phyloP scores from a whole-genome alignment of 768 basidiomycete species.

The Russula dissimulans region DNA sequence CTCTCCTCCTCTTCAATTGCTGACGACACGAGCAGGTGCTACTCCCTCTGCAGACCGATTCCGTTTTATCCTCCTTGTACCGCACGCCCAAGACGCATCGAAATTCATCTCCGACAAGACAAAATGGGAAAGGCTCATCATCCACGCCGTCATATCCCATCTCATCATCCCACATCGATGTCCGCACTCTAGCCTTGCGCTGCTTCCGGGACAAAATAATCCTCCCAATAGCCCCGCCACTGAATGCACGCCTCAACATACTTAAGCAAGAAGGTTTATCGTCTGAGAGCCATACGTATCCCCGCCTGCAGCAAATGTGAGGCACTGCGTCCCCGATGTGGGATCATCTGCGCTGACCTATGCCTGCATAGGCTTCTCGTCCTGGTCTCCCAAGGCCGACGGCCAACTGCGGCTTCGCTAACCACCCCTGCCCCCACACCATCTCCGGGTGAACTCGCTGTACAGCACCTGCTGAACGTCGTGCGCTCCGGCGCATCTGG shows the following conservation, averaged over 20 bases:
- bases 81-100: conserved; percentile 44
- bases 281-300: conserved; percentile 45
- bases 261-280: conserved; percentile 46
- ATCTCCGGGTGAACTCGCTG: conserved; percentile 56
- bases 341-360: conserved; percentile 1
- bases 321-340: conserved; percentile 11
- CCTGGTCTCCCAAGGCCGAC: conserved; percentile 59
- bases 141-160: conserved; percentile 26
- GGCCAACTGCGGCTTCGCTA: conserved; percentile 50
- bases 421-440: conserved; percentile 45
- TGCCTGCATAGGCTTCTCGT: conserved; percentile 52
- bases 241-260: conserved; percentile 48
- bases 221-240: conserved; percentile 48
- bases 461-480: conserved; percentile 54
- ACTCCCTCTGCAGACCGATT: conserved; percentile 52
- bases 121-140: conserved; percentile 37
- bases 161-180: conserved; percentile 55
- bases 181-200: conserved; percentile 68
- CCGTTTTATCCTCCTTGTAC: conserved; percentile 58
- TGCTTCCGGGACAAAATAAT: conserved; percentile 77
- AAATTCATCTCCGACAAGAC: conserved; percentile 42
- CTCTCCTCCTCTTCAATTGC: conserved; percentile 24
- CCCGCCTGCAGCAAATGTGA: conserved; percentile 76
- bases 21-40: conserved; percentile 33
- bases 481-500: conserved; percentile 42